These are phyloP conservation scores for Iris pallida DNA, from an alignment of 116 monocot species.

Conservation along the genomic window DNA sequence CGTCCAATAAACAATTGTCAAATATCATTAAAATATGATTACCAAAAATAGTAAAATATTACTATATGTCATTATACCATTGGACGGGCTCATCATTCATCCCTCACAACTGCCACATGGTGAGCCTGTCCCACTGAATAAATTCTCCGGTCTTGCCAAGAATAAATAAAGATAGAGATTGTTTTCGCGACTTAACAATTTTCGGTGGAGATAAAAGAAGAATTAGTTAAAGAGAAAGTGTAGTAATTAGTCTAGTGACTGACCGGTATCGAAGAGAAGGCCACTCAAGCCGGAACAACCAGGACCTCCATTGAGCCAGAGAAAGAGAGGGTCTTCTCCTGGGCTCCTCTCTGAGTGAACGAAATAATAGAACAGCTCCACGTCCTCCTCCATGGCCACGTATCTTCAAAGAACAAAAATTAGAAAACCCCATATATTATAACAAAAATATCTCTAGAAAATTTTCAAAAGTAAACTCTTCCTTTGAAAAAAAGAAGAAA, in stretches of 20 bases:
- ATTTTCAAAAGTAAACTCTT: too few species aligned
- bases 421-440: neutral
- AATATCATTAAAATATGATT: too few species aligned
- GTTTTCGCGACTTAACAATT: neutral
- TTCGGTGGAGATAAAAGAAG: neutral
- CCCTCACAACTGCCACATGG: too few species aligned
- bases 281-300: slow-evolving; percentile 21
- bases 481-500: too few species aligned
- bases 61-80: too few species aligned
- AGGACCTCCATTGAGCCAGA: slow-evolving; percentile 26
- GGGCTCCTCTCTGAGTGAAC: slow-evolving; percentile 29
- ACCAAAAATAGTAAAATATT: too few species aligned
- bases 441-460: too few species aligned
- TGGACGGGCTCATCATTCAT: too few species aligned
- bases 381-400: slow-evolving; percentile 20
- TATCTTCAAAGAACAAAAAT: slow-evolving; percentile 6
- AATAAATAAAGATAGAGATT: neutral
- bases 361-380: slow-evolving; percentile 31
- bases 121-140: too few species aligned
- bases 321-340: slow-evolving; percentile 24
- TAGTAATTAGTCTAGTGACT: neutral
- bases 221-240: neutral
- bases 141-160: neutral
- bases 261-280: slow-evolving; percentile 24
- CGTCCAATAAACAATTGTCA: too few species aligned